Evolutionary conservation across 2,329 filamentous ascomycete species (phyloP), one percentile per base, ranked within the genome.

Genomic region (Pseudogymnoascus sp.): DNA sequence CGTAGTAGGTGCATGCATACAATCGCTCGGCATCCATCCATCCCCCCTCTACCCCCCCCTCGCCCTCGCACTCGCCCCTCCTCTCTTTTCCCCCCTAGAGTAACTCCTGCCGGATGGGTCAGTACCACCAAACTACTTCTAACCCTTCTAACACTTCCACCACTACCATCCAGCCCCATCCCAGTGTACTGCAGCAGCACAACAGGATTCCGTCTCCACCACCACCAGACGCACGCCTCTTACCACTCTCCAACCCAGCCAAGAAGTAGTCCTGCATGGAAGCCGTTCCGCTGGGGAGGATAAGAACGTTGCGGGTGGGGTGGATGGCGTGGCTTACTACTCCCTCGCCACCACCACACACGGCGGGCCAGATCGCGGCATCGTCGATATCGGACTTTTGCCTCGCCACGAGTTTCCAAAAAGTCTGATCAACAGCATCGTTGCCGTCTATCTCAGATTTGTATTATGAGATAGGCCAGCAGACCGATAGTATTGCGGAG

Each of bases 41-140:
- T n/a, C 21, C 21, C 11, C 4, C 5, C 42, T 14, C 42, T 14
- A 31, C 8, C 21, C 21, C 23, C 18, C 23, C 5, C n/a, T n/a
- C n/a, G n/a, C n/a, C n/a, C 42, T 5, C 14, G 5, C 18, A 10
- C 7, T 2, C 21, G 11, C 11, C n/a, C 21, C 18, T n/a, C 21
- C 21, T 11, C 11, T 2, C n/a, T n/a, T 23, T 4, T 2, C 23
- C 28, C 28, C 28, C 14, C 44, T 16, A 53, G 23, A 31, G 47
- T 53, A 53, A 53, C 47, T 53, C 47, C 47, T 53, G 47, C 47
- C 47, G 47, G 47, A 53, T 53, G 47, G 47, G 47, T 53, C 47
- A 53, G 47, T 53, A 53, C 23, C 47, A 53, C 47, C 2, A 1
- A 1, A 8, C 28, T 8, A 21, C 21, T 21, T 21, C 21, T 21